A percentile compares a stretch with the other conserved stretches of the same genome.
Conservation (phyloP, 2,329 filamentous ascomycete species). For the Phialophora tarda region DNA sequence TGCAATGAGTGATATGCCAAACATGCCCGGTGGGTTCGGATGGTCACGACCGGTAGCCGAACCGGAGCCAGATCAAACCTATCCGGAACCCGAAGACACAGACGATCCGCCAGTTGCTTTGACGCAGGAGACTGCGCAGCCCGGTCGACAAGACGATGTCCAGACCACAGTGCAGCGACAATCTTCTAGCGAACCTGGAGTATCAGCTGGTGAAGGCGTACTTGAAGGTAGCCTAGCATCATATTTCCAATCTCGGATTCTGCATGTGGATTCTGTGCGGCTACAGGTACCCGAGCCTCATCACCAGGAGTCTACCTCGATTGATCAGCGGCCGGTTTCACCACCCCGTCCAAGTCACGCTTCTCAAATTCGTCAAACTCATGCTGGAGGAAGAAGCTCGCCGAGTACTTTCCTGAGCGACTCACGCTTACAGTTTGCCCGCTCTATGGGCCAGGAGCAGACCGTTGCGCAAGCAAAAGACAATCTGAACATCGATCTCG, state of each 20-base stretch:
- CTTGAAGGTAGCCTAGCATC: constrained; percentile 29
- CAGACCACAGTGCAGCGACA: background rate
- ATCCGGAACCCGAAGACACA: background rate
- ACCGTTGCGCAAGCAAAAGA: constrained; percentile 8
- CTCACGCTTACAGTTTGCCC: constrained; percentile 17
- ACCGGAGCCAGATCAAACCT: constrained; percentile 4
- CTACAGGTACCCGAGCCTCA: constrained; percentile 27
- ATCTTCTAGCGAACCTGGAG: constrained; percentile 15
- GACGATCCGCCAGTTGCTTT: constrained; percentile 6
- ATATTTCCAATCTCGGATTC: constrained; percentile 30
- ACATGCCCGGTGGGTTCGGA: constrained; percentile 35
- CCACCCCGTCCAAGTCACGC: constrained; percentile 7
- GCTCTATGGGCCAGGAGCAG: constrained; percentile 3
- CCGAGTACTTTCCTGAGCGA: constrained; percentile 30
- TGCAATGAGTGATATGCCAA: constrained; percentile 54
- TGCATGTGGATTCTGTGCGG: constrained; percentile 20
- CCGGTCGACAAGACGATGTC: background rate
- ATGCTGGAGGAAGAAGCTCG: constrained; percentile 14
- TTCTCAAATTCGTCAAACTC: constrained; percentile 13
- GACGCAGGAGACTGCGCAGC: background rate
- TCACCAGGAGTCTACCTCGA: constrained; percentile 6
- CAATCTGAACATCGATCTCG: constrained; percentile 21
- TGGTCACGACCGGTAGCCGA: constrained; percentile 19
- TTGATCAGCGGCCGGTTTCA: background rate
- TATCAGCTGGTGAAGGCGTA: constrained; percentile 28